Evolutionary conservation across 129 eudicot species (phyloP).

Genomic region (Pulicaria dysenterica): DNA sequence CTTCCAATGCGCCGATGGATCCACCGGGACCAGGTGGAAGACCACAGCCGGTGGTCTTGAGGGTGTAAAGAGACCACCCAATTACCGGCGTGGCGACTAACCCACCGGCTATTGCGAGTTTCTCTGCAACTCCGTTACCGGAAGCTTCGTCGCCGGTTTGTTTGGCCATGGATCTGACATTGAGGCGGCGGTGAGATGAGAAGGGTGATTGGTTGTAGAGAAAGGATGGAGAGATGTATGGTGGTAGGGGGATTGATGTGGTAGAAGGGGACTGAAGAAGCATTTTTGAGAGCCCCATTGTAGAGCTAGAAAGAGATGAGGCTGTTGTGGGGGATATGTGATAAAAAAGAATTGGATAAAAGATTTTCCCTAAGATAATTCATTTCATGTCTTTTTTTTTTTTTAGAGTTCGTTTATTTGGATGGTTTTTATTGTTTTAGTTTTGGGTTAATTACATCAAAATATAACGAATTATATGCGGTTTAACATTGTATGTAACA

Average conservation of each 20-base stretch:
- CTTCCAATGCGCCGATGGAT: conserved; percentile 88
- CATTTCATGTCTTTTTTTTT: too few species aligned
- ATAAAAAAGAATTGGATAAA: too few species aligned
- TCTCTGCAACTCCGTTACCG: conserved; percentile 36
- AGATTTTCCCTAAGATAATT: too few species aligned
- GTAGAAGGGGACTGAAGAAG: conserved; percentile 37
- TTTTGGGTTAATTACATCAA: too few species aligned
- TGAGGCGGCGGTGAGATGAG: conserved; percentile 28
- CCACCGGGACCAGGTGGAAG: conserved; percentile 97
- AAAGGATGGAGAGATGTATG: not conserved
- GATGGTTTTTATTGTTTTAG: too few species aligned
- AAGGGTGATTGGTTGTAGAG: not conserved
- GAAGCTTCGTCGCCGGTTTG: conserved; percentile 30
- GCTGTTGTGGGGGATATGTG: conserved; percentile 22
- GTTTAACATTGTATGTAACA: too few species aligned
- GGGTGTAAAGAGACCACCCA: conserved; percentile 95
- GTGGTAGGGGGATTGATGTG: conserved; percentile 16
- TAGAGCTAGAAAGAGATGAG: conserved; percentile 8
- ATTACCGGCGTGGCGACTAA: conserved; percentile 70
- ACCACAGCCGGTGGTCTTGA: conserved; percentile 95
- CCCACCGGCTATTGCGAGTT: conserved; percentile 62
- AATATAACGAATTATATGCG: too few species aligned
- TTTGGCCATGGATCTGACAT: conserved; percentile 54
- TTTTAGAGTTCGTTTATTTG: too few species aligned
- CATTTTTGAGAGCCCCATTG: conserved; percentile 34